Evolutionary conservation across 2,329 filamentous ascomycete genomes (phyloP).

Genomic region (Botryosphaeria dothidea): DNA sequence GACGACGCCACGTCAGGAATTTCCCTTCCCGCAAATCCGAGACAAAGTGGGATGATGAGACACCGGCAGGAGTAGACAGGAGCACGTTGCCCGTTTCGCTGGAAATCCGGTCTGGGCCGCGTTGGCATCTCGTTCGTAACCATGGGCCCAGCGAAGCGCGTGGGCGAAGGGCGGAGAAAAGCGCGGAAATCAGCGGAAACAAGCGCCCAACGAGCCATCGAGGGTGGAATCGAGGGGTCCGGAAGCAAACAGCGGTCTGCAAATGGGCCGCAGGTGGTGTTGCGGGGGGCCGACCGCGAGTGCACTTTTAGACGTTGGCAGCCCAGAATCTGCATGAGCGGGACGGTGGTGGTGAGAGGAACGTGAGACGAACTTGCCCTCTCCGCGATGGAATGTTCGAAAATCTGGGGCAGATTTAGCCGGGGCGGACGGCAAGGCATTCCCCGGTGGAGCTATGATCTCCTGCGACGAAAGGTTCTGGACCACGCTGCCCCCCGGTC

Average conservation of each 20-base stretch:
- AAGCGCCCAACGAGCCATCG: background rate
- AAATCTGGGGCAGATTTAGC: slow-evolving; percentile 14
- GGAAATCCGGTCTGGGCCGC: background rate
- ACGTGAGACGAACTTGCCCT: background rate
- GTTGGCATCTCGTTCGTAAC: background rate
- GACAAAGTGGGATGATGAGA: background rate
- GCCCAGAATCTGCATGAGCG: background rate
- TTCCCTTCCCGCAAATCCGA: background rate
- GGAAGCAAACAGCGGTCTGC: background rate
- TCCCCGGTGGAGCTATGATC: slow-evolving; percentile 16
- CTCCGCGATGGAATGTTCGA: background rate
- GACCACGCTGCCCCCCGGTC: background rate
- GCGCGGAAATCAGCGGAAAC: slow-evolving; percentile 8
- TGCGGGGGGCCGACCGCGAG: background rate
- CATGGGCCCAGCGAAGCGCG: background rate
- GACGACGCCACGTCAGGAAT: background rate
- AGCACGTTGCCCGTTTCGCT: background rate
- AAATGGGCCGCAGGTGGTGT: background rate
- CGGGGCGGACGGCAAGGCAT: slow-evolving; percentile 3
- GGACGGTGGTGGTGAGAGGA: background rate
- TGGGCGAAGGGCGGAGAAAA: slow-evolving; percentile 12
- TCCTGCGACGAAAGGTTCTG: slow-evolving; percentile 9
- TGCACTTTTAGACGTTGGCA: background rate
- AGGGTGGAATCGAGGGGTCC: background rate
- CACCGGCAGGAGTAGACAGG: background rate